These are phyloP conservation scores for Halophytophthora polymorphica DNA, from an alignment of 352 stramenopile genomes.

Conservation along the genomic window DNA sequence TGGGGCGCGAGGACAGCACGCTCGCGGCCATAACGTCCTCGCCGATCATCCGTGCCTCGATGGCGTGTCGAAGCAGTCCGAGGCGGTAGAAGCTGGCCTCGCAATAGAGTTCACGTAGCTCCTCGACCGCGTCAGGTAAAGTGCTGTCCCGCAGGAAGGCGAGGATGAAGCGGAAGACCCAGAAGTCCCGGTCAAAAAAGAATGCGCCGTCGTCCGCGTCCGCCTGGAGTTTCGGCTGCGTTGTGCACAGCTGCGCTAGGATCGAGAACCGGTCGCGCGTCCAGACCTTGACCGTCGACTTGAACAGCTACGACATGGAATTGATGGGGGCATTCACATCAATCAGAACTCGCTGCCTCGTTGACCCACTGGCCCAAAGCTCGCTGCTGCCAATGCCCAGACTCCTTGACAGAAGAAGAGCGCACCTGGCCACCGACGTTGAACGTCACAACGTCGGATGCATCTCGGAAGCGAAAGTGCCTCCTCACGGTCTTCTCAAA, in stretches of 20 bases:
- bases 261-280: slow-evolving; percentile 77
- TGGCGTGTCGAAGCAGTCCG: slow-evolving; percentile 66
- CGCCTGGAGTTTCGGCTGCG: slow-evolving; percentile 46
- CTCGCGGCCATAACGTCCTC: slow-evolving; percentile 40
- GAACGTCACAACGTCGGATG: slow-evolving; percentile 55
- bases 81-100: slow-evolving; percentile 78
- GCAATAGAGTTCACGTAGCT: slow-evolving; percentile 74
- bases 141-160: slow-evolving; percentile 64
- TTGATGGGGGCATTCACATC: not conserved
- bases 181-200: slow-evolving; percentile 75
- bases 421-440: slow-evolving; percentile 64
- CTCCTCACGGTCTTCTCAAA: slow-evolving; percentile 58
- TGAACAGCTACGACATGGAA: slow-evolving; percentile 43
- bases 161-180: slow-evolving; percentile 72
- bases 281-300: slow-evolving; percentile 69
- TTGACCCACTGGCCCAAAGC: not conserved
- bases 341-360: not conserved
- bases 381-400: not conserved
- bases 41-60: slow-evolving; percentile 72
- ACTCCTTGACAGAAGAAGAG: not conserved
- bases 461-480: slow-evolving; percentile 52
- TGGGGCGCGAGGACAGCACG: slow-evolving; percentile 11
- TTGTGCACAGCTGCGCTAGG: slow-evolving; percentile 76
- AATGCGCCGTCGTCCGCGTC: slow-evolving; percentile 51
- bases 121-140: slow-evolving; percentile 49